phyloP scores from a whole-genome alignment of 169 alveolate species.

The Babesia gibsoni region DNA sequence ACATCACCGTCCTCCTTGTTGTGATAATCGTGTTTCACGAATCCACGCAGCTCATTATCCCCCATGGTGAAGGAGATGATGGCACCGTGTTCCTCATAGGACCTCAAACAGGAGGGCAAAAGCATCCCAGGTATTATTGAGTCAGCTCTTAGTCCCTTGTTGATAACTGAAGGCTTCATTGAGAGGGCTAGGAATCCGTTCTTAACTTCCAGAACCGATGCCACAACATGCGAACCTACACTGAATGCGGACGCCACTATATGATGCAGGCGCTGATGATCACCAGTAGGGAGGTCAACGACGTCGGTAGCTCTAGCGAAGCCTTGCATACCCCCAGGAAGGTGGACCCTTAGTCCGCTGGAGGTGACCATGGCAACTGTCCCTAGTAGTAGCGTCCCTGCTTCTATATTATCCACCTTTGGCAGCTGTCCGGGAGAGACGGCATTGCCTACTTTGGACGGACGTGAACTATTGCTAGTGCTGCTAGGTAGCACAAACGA shows the following conservation, averaged over 20 bases:
- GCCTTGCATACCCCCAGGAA: conserved; percentile 36
- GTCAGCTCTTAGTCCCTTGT: conserved; percentile 24
- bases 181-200: conserved; percentile 20
- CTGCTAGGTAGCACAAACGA: background rate
- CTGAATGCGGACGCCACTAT: conserved; percentile 2
- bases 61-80: conserved; percentile 15
- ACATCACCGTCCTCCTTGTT: background rate
- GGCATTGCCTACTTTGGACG: background rate
- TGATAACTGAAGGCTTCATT: conserved; percentile 59
- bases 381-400: conserved; percentile 55
- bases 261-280: background rate
- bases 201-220: conserved; percentile 57
- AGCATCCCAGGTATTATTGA: conserved; percentile 37
- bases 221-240: conserved; percentile 58
- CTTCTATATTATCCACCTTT: conserved; percentile 33
- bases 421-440: conserved; percentile 23
- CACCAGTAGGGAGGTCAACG: conserved; percentile 14
- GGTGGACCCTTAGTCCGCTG: conserved; percentile 47
- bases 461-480: conserved; percentile 11
- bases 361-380: conserved; percentile 55
- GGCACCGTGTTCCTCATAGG: conserved; percentile 61
- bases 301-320: conserved; percentile 46
- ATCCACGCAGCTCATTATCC: conserved; percentile 15
- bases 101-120: conserved; percentile 37
- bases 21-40: conserved; percentile 38